Conservation (phyloP, 106 monocot species). For the Hemerocallis citrina region DNA sequence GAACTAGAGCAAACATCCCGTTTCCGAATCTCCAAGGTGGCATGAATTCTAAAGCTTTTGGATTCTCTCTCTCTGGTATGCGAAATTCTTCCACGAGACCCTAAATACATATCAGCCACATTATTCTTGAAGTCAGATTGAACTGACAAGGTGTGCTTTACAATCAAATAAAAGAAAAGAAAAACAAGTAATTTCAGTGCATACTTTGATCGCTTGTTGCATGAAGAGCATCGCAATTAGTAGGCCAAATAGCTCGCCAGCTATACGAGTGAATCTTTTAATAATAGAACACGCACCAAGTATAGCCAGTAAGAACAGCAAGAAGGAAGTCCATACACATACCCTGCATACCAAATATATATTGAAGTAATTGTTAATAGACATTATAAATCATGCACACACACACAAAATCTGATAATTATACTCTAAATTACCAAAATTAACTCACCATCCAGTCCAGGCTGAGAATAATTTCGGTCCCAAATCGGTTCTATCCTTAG, state of each 20-base stretch:
- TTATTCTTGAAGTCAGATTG: too few relatives aligned
- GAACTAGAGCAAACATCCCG: constrained; percentile 83
- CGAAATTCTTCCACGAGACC: constrained; percentile 77
- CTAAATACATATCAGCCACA: constrained; percentile 15
- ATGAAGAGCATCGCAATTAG: constrained; percentile 87
- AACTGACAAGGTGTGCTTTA: background rate
- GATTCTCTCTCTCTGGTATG: constrained; percentile 59
- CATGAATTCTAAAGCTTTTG: constrained; percentile 29
- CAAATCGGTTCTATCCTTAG: constrained; percentile 51
- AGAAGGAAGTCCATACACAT: constrained; percentile 74
- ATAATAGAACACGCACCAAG: constrained; percentile 81
- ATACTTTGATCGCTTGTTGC: constrained; percentile 79
- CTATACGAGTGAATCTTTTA: constrained; percentile 78
- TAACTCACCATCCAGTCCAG: constrained; percentile 74
- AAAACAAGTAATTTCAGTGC: constrained; percentile 1
- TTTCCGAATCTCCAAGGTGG: constrained; percentile 73
- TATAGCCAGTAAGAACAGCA: constrained; percentile 62
- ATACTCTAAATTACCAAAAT: background rate
- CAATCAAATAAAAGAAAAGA: background rate
- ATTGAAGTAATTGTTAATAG: too few relatives aligned
- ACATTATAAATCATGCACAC: too few relatives aligned
- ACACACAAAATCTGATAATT: background rate
- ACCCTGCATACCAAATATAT: constrained; percentile 57
- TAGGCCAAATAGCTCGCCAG: constrained; percentile 81
- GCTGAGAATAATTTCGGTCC: constrained; percentile 64